A percentile compares a stretch with the other conserved stretches of the same genome.
Conservation (phyloP, 768 basidiomycete species). For the Termitomyces sp. region DNA sequence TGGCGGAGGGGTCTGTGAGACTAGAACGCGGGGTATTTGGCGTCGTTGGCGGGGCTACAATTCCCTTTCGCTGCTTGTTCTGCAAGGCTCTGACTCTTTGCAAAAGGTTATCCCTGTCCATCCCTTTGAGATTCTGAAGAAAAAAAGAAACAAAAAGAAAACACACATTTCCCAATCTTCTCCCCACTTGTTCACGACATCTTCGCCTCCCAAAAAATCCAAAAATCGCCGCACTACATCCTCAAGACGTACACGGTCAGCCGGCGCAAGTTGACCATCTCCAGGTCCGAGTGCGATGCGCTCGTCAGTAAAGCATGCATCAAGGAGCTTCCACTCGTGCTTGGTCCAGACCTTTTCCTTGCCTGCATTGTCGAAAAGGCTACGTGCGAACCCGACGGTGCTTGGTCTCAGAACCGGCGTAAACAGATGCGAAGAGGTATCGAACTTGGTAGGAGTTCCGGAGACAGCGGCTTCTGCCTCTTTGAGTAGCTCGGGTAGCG, state of each 20-base stretch:
- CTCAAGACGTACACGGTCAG: slow-evolving; percentile 46
- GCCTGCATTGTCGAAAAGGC: neutral
- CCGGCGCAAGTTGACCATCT: slow-evolving; percentile 37
- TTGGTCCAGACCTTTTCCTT: slow-evolving; percentile 51
- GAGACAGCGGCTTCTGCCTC: slow-evolving; percentile 53
- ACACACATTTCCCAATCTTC: slow-evolving; percentile 56
- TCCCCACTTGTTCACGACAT: slow-evolving; percentile 33
- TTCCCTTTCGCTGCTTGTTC: slow-evolving; percentile 54
- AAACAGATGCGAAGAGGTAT: neutral
- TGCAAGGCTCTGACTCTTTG: slow-evolving; percentile 50
- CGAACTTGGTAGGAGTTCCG: slow-evolving; percentile 4
- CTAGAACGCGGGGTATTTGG: slow-evolving; percentile 22
- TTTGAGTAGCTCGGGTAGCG: slow-evolving; percentile 49
- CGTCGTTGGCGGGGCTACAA: slow-evolving; percentile 52
- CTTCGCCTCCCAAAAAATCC: slow-evolving; percentile 40
- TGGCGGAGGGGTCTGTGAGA: neutral
- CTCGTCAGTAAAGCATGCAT: slow-evolving; percentile 74
- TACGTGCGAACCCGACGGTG: neutral
- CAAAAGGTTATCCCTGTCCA: slow-evolving; percentile 42
- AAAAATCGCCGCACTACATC: slow-evolving; percentile 60
- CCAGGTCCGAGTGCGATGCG: slow-evolving; percentile 43
- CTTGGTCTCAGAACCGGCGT: neutral
- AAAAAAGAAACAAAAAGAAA: neutral
- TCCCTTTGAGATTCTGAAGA: neutral
- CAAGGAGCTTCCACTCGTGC: slow-evolving; percentile 76